Percentiles rank a stretch among this genome's conserved stretches.
phyloP scores from a whole-genome alignment of 2,329 filamentous ascomycete genomes.

The Cryphonectria nitschkei region DNA sequence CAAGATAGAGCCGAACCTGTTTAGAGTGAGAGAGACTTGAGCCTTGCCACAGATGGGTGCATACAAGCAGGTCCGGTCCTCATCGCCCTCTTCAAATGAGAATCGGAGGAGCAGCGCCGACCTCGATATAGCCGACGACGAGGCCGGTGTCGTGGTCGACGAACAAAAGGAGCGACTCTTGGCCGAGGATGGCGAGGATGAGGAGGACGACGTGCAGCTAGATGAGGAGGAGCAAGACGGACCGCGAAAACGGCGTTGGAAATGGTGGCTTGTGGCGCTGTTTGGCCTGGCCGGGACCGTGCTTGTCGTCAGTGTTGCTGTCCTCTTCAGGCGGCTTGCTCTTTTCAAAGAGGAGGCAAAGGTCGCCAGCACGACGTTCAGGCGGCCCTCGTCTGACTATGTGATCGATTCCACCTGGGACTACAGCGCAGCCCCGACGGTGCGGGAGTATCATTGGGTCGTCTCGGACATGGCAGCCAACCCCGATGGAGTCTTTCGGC shows the following conservation, averaged over 20 bases:
- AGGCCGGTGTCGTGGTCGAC: conserved; percentile 16
- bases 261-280: conserved; percentile 23
- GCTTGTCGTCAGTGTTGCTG: conserved; percentile 1
- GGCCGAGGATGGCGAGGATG: conserved; percentile 18
- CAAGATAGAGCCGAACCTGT: conserved; percentile 8
- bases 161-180: conserved; percentile 30
- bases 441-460: conserved; percentile 63
- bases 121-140: conserved; percentile 23
- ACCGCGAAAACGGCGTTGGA: conserved; percentile 11
- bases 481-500: conserved; percentile 61
- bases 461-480: conserved; percentile 61
- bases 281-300: conserved; percentile 18
- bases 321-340: conserved; percentile 13
- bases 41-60: conserved; percentile 13
- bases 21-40: background rate
- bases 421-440: conserved; percentile 50
- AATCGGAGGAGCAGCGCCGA: conserved; percentile 16
- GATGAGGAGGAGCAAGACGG: conserved; percentile 3
- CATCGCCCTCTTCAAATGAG: conserved; percentile 24
- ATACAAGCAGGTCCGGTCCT: conserved; percentile 32
- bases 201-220: conserved; percentile 1
- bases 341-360: background rate
- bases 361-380: conserved; percentile 27
- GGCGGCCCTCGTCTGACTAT: conserved; percentile 51
- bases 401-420: conserved; percentile 62